A percentile compares a stretch with the other conserved stretches of the same genome.
These are phyloP conservation scores for Saturnispora dispora DNA, from an alignment of 805 yeast species.

Conservation along the genomic window DNA sequence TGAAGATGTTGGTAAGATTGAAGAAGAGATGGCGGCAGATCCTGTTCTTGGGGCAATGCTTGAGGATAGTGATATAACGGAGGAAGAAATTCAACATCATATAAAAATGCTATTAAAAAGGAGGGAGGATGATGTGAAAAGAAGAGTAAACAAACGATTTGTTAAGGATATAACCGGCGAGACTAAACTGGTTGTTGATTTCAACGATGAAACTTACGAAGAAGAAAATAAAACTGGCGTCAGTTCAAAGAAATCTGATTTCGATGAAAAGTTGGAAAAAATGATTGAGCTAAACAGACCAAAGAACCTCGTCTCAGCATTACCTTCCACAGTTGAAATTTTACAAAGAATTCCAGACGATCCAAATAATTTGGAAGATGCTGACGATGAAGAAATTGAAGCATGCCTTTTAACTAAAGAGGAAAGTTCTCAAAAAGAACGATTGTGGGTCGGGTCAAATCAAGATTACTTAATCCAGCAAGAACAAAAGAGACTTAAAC, in stretches of 20 bases:
- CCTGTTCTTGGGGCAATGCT: constrained; percentile 37
- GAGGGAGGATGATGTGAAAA: constrained; percentile 18
- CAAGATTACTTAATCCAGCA: constrained; percentile 79
- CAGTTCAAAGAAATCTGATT: constrained; percentile 2
- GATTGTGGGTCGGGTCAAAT: constrained; percentile 84
- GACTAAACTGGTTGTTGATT: constrained; percentile 8
- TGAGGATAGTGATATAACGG: constrained; percentile 36
- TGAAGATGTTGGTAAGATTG: constrained; percentile 29
- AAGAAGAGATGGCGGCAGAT: constrained; percentile 32
- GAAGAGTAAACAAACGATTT: constrained; percentile 11
- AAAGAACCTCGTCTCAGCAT: constrained; percentile 38
- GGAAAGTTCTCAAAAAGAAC: constrained; percentile 65
- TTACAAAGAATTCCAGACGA: constrained; percentile 48
- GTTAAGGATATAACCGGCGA: constrained; percentile 7
- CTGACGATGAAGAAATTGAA: constrained; percentile 72
- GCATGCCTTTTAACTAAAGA: constrained; percentile 52
- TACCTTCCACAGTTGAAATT: constrained; percentile 52
- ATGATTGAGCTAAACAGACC: constrained; percentile 42
- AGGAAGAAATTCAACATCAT: constrained; percentile 33
- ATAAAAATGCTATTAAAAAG: constrained; percentile 25
- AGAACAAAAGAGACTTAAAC: constrained; percentile 73
- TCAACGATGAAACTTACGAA: constrained; percentile 18
- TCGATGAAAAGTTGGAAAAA: constrained; percentile 22
- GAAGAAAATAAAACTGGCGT: background rate
- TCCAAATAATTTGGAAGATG: constrained; percentile 49